phyloP scores from a whole-genome alignment of 2,329 filamentous ascomycete species.

The Diaporthe longicolla region DNA sequence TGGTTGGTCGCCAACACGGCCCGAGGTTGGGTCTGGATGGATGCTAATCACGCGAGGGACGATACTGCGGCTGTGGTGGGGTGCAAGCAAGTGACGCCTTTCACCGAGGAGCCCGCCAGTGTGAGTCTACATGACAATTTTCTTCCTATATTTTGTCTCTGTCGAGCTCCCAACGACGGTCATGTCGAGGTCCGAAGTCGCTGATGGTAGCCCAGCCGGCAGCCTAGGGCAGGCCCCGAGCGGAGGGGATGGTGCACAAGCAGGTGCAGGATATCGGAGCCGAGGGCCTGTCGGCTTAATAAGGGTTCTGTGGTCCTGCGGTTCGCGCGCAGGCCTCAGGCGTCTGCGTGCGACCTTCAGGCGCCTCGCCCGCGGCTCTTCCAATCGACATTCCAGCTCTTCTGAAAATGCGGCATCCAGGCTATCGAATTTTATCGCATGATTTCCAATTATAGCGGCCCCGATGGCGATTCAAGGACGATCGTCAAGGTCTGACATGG shows the following conservation, averaged over 20 bases:
- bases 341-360: background rate
- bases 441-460: conserved; percentile 16
- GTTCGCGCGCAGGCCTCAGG: too few species aligned
- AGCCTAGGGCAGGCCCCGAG: background rate
- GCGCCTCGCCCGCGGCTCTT: background rate
- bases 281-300: background rate
- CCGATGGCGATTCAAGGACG: background rate
- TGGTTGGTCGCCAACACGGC: conserved; percentile 1
- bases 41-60: conserved; percentile 2
- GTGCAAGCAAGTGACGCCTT: conserved; percentile 7
- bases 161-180: background rate
- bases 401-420: background rate
- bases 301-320: too few species aligned
- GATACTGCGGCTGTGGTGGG: conserved; percentile 12
- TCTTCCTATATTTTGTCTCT: background rate
- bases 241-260: background rate
- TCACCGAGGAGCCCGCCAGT: background rate
- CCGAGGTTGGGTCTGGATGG: background rate
- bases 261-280: conserved; percentile 11
- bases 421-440: conserved; percentile 18
- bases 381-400: conserved; percentile 2
- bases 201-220: conserved; percentile 14
- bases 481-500: background rate
- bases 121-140: conserved; percentile 10
- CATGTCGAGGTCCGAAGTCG: conserved; percentile 27